These are phyloP conservation scores for Globisporangium cystogenes DNA, from an alignment of 352 stramenopile species.

Conservation along the genomic window DNA sequence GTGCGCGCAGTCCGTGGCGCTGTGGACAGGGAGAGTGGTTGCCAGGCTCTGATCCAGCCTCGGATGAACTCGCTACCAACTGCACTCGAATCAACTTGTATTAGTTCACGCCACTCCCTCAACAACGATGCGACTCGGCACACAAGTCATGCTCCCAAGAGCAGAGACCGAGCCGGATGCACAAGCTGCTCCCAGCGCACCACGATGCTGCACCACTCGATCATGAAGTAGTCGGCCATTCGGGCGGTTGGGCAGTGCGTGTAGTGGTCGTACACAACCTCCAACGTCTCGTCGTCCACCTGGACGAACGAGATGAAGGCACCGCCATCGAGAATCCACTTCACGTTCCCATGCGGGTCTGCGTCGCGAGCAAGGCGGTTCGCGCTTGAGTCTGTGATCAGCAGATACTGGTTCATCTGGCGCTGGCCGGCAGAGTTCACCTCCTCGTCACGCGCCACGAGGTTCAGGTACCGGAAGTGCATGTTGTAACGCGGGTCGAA, in stretches of 20 bases:
- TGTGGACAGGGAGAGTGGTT: constrained; percentile 12
- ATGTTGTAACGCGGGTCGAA: too few species aligned
- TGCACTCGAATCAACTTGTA: too few species aligned
- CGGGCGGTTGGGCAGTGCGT: constrained; percentile 33
- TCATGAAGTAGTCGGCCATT: constrained; percentile 41
- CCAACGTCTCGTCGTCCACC: too few species aligned
- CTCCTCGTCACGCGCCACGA: too few species aligned
- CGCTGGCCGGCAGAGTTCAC: too few species aligned
- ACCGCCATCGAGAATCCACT: constrained; percentile 32
- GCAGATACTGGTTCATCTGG: constrained; percentile 18
- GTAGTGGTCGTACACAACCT: constrained; percentile 25
- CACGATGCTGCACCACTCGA: constrained; percentile 47
- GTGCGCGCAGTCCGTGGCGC: constrained; percentile 34
- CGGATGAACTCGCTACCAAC: too few species aligned
- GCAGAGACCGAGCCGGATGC: constrained; percentile 2
- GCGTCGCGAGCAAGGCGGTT: constrained; percentile 28
- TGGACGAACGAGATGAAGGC: too few species aligned
- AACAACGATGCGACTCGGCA: too few species aligned
- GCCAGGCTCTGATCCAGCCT: too few species aligned
- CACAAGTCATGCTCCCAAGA: too few species aligned
- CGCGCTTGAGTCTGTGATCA: constrained; percentile 24
- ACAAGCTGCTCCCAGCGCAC: constrained; percentile 59
- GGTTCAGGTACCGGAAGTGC: too few species aligned
- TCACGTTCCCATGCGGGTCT: constrained; percentile 16
- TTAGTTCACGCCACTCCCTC: too few species aligned